Evolutionary conservation across 2,329 filamentous ascomycete genomes (phyloP).

Genomic region (Eurotiales sp.): DNA sequence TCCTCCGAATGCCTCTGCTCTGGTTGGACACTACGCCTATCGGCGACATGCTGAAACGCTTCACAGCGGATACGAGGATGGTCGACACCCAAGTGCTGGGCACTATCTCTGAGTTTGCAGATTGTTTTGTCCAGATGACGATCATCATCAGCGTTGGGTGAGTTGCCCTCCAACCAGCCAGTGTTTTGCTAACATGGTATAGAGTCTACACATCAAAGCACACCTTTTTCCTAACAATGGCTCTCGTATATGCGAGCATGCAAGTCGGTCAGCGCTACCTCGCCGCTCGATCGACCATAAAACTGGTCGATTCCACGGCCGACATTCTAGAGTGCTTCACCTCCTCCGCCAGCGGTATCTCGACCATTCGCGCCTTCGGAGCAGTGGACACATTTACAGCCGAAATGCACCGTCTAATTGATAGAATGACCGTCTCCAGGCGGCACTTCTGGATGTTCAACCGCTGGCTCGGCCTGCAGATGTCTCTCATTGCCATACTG

Average conservation of each 20-base stretch:
- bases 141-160: slow-evolving; percentile 64
- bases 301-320: slow-evolving; percentile 55
- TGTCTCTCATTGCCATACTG: slow-evolving; percentile 64
- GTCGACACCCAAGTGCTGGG: slow-evolving; percentile 59
- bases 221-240: slow-evolving; percentile 36
- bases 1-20: slow-evolving; percentile 67
- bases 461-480: slow-evolving; percentile 71
- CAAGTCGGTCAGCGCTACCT: not conserved
- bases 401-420: slow-evolving; percentile 67
- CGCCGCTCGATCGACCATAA: not conserved
- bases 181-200: slow-evolving; percentile 54
- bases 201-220: slow-evolving; percentile 55
- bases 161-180: slow-evolving; percentile 59
- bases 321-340: slow-evolving; percentile 77
- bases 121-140: slow-evolving; percentile 50
- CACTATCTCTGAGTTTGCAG: slow-evolving; percentile 44
- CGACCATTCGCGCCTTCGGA: slow-evolving; percentile 71
- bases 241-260: slow-evolving; percentile 62
- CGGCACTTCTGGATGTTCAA: slow-evolving; percentile 70
- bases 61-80: slow-evolving; percentile 68
- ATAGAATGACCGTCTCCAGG: slow-evolving; percentile 62
- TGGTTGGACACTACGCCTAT: slow-evolving; percentile 79
- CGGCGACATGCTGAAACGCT: slow-evolving; percentile 71
- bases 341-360: slow-evolving; percentile 66
- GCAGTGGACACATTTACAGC: slow-evolving; percentile 65